A percentile compares a stretch with the other conserved stretches of the same genome.
Conservation (phyloP, 2,329 filamentous ascomycete genomes). For the Neofusicoccum sp. region DNA sequence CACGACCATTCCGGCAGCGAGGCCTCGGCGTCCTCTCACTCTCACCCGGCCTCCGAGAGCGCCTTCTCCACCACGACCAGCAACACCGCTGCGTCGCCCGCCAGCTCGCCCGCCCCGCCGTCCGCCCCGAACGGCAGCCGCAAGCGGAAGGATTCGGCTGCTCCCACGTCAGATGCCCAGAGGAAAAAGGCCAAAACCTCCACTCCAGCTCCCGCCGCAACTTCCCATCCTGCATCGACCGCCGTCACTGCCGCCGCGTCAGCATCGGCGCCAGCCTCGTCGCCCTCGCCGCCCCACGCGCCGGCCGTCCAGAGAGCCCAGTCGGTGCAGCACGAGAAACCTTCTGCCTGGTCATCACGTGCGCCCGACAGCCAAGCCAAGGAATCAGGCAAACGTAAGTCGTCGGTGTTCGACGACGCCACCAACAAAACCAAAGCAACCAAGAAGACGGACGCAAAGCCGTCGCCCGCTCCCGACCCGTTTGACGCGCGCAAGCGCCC, state of each 20-base stretch:
- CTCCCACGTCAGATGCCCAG: conserved; percentile 2
- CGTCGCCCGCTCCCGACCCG: not conserved
- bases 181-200: not conserved
- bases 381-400: conserved; percentile 8
- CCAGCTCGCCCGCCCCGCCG: conserved; percentile 14
- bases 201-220: not conserved
- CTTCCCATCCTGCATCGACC: not conserved
- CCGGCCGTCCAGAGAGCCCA: conserved; percentile 1
- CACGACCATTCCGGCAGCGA: conserved; percentile 12
- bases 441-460: conserved; percentile 1
- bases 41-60: conserved; percentile 4
- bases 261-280: not conserved
- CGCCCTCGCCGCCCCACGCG: not conserved
- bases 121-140: not conserved
- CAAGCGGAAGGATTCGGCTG: conserved; percentile 17
- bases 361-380: not conserved
- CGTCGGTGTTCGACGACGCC: conserved; percentile 7
- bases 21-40: not conserved
- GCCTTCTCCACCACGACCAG: conserved; percentile 5
- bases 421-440: conserved; percentile 6
- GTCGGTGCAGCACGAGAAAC: not conserved
- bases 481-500: conserved; percentile 5
- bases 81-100: conserved; percentile 10
- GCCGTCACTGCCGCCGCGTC: not conserved
- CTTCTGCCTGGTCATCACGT: conserved; percentile 5